Evolutionary conservation across 2,329 filamentous ascomycete species (phyloP).

Genomic region (Whalleya microplaca): DNA sequence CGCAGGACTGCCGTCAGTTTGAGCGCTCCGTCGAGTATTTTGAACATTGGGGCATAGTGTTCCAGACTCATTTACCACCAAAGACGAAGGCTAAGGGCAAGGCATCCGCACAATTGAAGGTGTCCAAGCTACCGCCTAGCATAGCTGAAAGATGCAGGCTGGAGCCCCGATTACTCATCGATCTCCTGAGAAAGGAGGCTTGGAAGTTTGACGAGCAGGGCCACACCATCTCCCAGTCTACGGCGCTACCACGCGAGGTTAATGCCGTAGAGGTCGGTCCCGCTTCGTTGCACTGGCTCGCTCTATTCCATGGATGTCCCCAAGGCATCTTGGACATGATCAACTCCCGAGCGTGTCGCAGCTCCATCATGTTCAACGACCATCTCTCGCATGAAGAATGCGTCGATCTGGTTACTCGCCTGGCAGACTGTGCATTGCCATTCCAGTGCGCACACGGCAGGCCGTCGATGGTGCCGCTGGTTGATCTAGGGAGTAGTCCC

Average conservation of each 20-base stretch:
- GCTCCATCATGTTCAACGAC: slow-evolving; percentile 89
- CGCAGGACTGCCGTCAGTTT: slow-evolving; percentile 64
- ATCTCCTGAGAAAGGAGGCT: slow-evolving; percentile 74
- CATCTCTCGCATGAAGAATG: slow-evolving; percentile 62
- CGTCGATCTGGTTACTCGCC: slow-evolving; percentile 53
- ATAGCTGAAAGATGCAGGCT: slow-evolving; percentile 76
- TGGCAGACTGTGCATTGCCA: slow-evolving; percentile 71
- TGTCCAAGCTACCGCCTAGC: slow-evolving; percentile 67
- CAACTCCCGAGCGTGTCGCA: slow-evolving; percentile 76
- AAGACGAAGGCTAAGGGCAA: slow-evolving; percentile 4
- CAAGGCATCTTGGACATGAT: slow-evolving; percentile 75
- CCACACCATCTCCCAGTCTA: slow-evolving; percentile 2
- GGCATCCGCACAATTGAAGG: slow-evolving; percentile 41
- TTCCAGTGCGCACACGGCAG: slow-evolving; percentile 85
- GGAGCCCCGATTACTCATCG: slow-evolving; percentile 73
- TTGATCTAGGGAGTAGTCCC: slow-evolving; percentile 48
- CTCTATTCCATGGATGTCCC: slow-evolving; percentile 70
- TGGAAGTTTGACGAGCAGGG: slow-evolving; percentile 65
- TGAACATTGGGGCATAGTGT: slow-evolving; percentile 73
- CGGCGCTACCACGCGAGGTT: not conserved
- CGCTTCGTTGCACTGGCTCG: slow-evolving; percentile 54
- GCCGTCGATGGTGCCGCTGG: slow-evolving; percentile 66
- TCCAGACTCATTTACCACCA: slow-evolving; percentile 46
- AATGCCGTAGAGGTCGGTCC: slow-evolving; percentile 5
- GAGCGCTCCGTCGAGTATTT: slow-evolving; percentile 60